phyloP scores from a whole-genome alignment of 495 filamentous ascomycete species.

The Annulohypoxylon nitens region DNA sequence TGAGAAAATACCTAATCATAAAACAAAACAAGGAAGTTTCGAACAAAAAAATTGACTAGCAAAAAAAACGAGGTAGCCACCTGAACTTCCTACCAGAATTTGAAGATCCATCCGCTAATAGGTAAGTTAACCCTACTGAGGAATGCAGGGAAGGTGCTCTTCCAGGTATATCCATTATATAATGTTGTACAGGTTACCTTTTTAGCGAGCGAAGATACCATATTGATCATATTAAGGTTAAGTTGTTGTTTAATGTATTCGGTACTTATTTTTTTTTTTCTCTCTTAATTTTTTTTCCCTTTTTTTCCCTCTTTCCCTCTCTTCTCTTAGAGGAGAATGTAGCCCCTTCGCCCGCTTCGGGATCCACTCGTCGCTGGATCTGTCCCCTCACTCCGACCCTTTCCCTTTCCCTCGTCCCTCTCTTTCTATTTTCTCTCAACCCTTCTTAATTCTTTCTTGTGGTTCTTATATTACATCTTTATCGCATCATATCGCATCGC shows the following conservation, averaged over 20 bases:
- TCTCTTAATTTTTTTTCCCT: neutral
- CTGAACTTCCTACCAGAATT: conserved; percentile 31
- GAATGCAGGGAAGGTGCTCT: conserved; percentile 35
- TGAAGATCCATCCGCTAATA: conserved; percentile 46
- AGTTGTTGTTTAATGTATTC: conserved; percentile 11
- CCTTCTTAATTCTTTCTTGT: conserved; percentile 34
- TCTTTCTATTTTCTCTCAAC: conserved; percentile 36
- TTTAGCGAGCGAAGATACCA: neutral
- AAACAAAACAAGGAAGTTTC: conserved; percentile 40
- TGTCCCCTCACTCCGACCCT: conserved; percentile 48
- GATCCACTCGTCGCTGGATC: conserved; percentile 43
- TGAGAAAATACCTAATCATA: conserved; percentile 12
- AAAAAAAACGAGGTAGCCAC: conserved; percentile 21
- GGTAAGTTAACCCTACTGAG: conserved; percentile 42
- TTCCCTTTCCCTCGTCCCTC: conserved; percentile 47
- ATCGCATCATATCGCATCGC: conserved; percentile 40
- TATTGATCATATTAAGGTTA: conserved; percentile 3
- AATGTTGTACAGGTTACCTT: conserved; percentile 19
- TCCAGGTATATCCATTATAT: no score
- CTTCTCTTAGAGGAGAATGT: conserved; percentile 21
- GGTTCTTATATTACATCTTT: conserved; percentile 38
- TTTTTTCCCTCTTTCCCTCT: neutral
- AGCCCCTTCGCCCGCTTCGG: conserved; percentile 43
- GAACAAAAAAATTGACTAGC: conserved; percentile 4
- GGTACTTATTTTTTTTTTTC: neutral